phyloP scores from a whole-genome alignment of 2,329 filamentous ascomycete species.

The Aschersonia sp. region DNA sequence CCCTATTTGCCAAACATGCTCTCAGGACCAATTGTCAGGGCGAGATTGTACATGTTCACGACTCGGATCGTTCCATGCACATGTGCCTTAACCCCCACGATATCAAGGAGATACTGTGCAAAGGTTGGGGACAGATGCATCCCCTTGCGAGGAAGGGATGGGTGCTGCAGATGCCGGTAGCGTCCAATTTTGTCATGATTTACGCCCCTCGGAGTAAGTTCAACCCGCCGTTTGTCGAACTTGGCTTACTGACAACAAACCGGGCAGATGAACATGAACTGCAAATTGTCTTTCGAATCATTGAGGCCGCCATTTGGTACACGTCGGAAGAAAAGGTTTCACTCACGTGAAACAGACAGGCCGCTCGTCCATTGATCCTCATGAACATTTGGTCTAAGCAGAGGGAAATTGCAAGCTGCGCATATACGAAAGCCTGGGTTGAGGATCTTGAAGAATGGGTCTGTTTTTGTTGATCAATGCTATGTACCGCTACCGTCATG shows the following conservation, averaged over 20 bases:
- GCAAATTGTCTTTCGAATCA: conserved; percentile 50
- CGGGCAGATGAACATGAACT: conserved; percentile 47
- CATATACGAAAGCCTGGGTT: too few relatives aligned
- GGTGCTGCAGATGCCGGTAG: conserved; percentile 50
- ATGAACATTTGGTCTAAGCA: too few relatives aligned
- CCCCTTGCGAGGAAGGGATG: conserved; percentile 52
- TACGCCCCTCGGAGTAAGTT: conserved; percentile 55
- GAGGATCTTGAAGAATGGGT: too few relatives aligned
- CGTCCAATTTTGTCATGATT: conserved; percentile 63
- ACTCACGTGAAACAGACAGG: conserved; percentile 7
- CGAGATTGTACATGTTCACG: conserved; percentile 73
- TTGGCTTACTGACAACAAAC: background rate
- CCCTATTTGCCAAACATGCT: conserved; percentile 53
- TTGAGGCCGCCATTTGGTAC: conserved; percentile 63
- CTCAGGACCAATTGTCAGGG: conserved; percentile 59
- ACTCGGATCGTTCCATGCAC: conserved; percentile 63
- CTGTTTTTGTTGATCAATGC: too few relatives aligned
- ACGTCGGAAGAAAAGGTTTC: conserved; percentile 31
- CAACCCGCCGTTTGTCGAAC: too few relatives aligned
- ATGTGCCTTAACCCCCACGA: conserved; percentile 69
- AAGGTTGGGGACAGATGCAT: conserved; percentile 66
- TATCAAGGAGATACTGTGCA: conserved; percentile 53
- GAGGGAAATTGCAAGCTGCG: too few relatives aligned
- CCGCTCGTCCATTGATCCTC: too few relatives aligned
- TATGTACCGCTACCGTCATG: background rate